Evolutionary conservation across 805 yeast species (phyloP).

Genomic region (Candida arabinofermentans): DNA sequence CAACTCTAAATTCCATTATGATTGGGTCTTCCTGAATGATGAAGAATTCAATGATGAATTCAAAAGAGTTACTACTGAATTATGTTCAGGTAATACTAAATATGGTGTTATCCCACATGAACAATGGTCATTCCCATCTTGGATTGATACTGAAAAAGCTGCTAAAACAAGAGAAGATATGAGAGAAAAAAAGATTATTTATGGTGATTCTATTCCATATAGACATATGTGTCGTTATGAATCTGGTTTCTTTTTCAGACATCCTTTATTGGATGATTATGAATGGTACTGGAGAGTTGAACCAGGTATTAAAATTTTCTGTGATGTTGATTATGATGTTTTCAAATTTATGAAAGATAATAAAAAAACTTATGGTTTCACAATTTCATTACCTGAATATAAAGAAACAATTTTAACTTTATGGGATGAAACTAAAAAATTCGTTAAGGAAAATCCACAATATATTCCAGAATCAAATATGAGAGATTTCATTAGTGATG

Average conservation of each 20-base stretch:
- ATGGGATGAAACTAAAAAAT: conserved; percentile 67
- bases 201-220: conserved; percentile 63
- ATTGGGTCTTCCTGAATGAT: conserved; percentile 94
- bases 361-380: conserved; percentile 68
- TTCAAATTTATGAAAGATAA: conserved; percentile 82
- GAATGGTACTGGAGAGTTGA: conserved; percentile 96
- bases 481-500: conserved; percentile 67
- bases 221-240: conserved; percentile 94
- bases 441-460: conserved; percentile 57
- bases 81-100: conserved; percentile 72
- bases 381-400: conserved; percentile 76
- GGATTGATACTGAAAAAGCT: conserved; percentile 71
- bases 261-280: conserved; percentile 67
- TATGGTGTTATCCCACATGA: conserved; percentile 80
- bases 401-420: conserved; percentile 66
- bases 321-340: conserved; percentile 78
- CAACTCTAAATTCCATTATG: conserved; percentile 75
- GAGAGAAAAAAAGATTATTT: conserved; percentile 49
- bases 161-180: conserved; percentile 51
- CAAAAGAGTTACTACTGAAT: conserved; percentile 56
- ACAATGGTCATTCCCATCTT: conserved; percentile 84
- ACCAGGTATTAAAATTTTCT: conserved; percentile 74
- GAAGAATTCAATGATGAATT: conserved; percentile 81
- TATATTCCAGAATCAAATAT: conserved; percentile 57
- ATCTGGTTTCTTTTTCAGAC: conserved; percentile 85